A percentile compares a stretch with the other conserved stretches of the same genome.
Evolutionary conservation across 441 rosid species (phyloP).

Genomic region (Populus hybrid): DNA sequence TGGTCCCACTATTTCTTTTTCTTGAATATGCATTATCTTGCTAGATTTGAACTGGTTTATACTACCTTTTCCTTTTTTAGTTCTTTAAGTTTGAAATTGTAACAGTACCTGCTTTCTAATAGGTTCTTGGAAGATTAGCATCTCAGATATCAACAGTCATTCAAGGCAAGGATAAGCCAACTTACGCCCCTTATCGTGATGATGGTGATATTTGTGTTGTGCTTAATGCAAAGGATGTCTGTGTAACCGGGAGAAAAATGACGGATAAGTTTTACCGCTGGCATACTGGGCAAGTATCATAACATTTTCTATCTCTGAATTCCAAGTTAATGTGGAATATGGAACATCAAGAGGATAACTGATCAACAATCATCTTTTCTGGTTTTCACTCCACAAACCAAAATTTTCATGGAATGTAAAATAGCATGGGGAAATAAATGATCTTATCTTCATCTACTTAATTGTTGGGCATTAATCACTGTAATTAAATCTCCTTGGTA

Average conservation of each 20-base stretch:
- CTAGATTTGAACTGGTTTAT: background rate
- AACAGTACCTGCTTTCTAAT: background rate
- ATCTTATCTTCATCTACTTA: too few relatives aligned
- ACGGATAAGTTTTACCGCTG: constrained; percentile 87
- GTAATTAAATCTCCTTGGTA: too few relatives aligned
- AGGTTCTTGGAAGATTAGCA: constrained; percentile 98
- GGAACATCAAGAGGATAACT: too few relatives aligned
- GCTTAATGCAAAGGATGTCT: constrained; percentile 86
- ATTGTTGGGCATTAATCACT: too few relatives aligned
- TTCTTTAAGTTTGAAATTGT: too few relatives aligned
- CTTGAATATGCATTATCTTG: background rate
- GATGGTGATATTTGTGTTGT: constrained; percentile 98
- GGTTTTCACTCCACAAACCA: too few relatives aligned
- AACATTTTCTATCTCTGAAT: too few relatives aligned
- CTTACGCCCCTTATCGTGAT: constrained; percentile 82
- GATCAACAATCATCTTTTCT: too few relatives aligned
- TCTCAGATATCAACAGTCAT: constrained; percentile 86
- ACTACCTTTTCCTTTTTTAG: background rate
- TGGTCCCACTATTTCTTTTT: background rate
- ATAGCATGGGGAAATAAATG: too few relatives aligned
- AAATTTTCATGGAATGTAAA: too few relatives aligned
- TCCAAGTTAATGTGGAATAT: too few relatives aligned
- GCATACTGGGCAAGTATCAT: constrained; percentile 69
- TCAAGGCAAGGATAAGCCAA: constrained; percentile 99
- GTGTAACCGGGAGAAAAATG: constrained; percentile 90